Evolutionary conservation across 257 asterid species (phyloP).

Genomic region (Capsicum baccatum): DNA sequence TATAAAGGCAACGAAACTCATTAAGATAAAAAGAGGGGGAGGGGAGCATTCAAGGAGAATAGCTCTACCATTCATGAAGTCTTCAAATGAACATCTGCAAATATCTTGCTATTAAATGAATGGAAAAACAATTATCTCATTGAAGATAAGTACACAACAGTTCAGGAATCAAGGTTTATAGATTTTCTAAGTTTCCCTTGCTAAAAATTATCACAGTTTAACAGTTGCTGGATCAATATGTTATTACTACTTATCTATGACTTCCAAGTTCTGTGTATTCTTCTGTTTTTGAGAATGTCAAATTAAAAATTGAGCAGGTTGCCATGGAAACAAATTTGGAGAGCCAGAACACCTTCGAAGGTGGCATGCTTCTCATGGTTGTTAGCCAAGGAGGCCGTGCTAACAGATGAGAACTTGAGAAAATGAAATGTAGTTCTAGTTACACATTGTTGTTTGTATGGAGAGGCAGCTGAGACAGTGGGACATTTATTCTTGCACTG

Average conservation of each 20-base stretch:
- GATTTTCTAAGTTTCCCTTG: neutral
- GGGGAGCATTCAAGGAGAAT: neutral
- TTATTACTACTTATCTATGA: neutral
- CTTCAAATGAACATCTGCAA: too few species aligned
- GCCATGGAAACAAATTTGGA: too few species aligned
- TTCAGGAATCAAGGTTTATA: neutral
- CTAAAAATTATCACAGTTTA: neutral
- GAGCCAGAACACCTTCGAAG: too few species aligned
- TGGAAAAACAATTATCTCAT: neutral
- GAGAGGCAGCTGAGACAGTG: too few species aligned
- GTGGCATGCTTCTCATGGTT: too few species aligned
- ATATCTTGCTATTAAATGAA: neutral
- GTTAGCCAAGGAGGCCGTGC: too few species aligned
- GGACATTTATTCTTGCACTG: too few species aligned
- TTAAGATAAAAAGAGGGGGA: neutral
- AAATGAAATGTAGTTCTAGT: too few species aligned
- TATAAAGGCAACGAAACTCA: neutral
- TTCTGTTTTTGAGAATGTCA: neutral
- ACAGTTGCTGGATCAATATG: neutral
- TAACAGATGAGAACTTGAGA: too few species aligned
- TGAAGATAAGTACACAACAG: neutral
- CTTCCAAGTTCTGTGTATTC: neutral
- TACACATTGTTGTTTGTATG: too few species aligned
- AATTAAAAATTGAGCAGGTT: too few species aligned
- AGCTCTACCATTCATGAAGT: too few species aligned